phyloP scores from a whole-genome alignment of 805 yeast species.

The Nakazawaea populi region DNA sequence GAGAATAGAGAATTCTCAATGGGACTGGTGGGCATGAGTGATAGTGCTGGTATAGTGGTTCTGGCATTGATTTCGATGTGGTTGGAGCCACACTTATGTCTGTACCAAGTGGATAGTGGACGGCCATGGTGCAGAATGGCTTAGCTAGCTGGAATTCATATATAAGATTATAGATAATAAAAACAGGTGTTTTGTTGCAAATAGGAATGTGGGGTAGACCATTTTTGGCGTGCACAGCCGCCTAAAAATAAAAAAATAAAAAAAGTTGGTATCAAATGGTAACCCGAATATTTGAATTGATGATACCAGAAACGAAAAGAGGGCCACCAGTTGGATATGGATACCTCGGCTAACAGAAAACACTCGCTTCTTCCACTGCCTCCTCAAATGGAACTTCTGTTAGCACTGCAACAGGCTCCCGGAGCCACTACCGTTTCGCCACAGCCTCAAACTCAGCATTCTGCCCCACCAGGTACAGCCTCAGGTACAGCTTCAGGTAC shows the following conservation, averaged over 20 bases:
- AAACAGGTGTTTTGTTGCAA: no score
- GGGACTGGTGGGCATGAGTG: slow-evolving; percentile 82
- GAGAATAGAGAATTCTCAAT: slow-evolving; percentile 68
- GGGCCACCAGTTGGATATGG: neutral
- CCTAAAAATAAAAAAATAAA: no score
- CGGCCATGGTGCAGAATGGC: slow-evolving; percentile 70
- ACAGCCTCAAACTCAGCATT: neutral
- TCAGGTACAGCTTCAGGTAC: neutral
- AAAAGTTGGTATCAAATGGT: no score
- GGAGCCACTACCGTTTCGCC: neutral
- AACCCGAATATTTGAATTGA: no score
- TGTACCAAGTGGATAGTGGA: slow-evolving; percentile 62
- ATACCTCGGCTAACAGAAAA: neutral
- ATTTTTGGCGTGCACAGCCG: no score
- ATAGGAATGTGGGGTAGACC: no score
- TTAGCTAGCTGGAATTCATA: slow-evolving; percentile 9
- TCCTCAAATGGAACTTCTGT: no score
- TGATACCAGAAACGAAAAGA: no score
- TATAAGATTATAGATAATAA: no score
- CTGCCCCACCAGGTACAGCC: neutral
- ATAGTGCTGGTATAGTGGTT: slow-evolving; percentile 74
- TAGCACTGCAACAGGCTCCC: no score
- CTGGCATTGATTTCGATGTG: slow-evolving; percentile 75
- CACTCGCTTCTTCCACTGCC: neutral
- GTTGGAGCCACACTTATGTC: slow-evolving; percentile 70